Base-by-base conservation (phyloP, 345 rosid genomes). In the Euphorbia lathyris region DNA sequence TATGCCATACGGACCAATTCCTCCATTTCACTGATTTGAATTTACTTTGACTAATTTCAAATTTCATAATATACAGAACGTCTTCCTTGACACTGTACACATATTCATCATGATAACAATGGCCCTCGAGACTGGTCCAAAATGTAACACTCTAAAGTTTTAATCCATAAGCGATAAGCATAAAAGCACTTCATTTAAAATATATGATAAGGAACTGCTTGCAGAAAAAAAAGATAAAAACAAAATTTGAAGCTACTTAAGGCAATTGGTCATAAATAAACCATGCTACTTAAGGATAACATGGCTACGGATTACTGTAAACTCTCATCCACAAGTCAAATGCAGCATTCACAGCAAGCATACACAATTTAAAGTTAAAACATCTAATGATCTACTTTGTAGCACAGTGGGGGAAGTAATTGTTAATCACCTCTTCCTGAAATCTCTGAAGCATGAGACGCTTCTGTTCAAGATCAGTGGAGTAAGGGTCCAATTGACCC, bases 401-500 rank as follows among this genome's bases (percentile, higher is more conserved):
- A 52, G 43, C 9, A 32, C 9, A 19, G 55, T n/a, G 3, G 47
- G 13, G 34, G 5, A 42, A 58, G 34, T 50, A 65, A 26, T 8
- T 9, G 47, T 3, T 40, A 66, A 13, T 84, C 77, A 87, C 97
- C 97, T 91, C 97, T 81, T 91, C 96, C 74, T 94, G 97, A 78
- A 94, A 94, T 79, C 97, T 94, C 83, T 90, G 92, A 30, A 94
- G 88, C 98, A 90, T 94, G 72, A 92, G 92, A 1, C 96, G 89
- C 72, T 87, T 94, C 87, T 94, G 97, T 70, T 90, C 97, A 16
- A 85, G 73, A 73, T 90, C 96, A 63, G 92, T 76, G 4, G 88
- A 47, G 13, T 88, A 81, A 22, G 96, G 84, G 51, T 91, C 97
- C 48, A 92, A 81, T 78, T 80, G 86, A 74, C 96, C 97, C 79